These are phyloP conservation scores for Alternaria burnsii DNA, from an alignment of 2,329 filamentous ascomycete species.

Conservation along the genomic window DNA sequence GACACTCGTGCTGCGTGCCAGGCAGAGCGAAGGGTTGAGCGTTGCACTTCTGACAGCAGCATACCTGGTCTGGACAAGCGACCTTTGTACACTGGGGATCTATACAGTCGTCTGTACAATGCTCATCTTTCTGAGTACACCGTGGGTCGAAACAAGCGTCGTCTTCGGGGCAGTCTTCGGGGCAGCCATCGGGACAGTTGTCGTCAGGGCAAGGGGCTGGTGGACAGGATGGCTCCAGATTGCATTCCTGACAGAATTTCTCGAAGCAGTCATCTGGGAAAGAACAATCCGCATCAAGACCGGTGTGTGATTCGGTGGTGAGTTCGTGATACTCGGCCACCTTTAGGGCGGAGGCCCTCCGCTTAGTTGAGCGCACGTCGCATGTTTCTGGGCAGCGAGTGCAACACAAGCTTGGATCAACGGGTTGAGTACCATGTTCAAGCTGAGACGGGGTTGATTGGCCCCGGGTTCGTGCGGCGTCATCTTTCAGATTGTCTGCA, in stretches of 20 bases:
- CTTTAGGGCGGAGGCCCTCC: conserved; percentile 42
- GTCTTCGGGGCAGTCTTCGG: conserved; percentile 36
- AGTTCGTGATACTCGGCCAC: conserved; percentile 43
- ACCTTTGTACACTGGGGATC: conserved; percentile 48
- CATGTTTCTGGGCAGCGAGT: conserved; percentile 29
- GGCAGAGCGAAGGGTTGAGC: conserved; percentile 43
- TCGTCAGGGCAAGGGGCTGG: conserved; percentile 37
- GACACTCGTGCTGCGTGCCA: conserved; percentile 43
- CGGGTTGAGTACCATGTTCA: conserved; percentile 15
- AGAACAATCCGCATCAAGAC: conserved; percentile 37
- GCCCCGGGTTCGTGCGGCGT: conserved; percentile 17
- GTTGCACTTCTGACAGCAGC: conserved; percentile 48
- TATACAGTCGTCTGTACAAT: conserved; percentile 44
- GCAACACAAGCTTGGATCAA: conserved; percentile 37
- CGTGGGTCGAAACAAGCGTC: conserved; percentile 50
- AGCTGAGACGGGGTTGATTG: conserved; percentile 6
- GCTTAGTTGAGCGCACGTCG: conserved; percentile 42
- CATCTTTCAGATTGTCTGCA: conserved; percentile 32
- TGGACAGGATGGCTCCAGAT: conserved; percentile 38
- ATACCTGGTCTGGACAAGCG: conserved; percentile 41
- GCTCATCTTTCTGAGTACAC: conserved; percentile 37
- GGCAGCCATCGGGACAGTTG: conserved; percentile 40
- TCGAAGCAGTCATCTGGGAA: conserved; percentile 48
- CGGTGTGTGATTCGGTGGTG: conserved; percentile 21
- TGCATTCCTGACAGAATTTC: conserved; percentile 49